Conservation (phyloP, 169 alveolate species). For the Plasmodium coatneyi region DNA sequence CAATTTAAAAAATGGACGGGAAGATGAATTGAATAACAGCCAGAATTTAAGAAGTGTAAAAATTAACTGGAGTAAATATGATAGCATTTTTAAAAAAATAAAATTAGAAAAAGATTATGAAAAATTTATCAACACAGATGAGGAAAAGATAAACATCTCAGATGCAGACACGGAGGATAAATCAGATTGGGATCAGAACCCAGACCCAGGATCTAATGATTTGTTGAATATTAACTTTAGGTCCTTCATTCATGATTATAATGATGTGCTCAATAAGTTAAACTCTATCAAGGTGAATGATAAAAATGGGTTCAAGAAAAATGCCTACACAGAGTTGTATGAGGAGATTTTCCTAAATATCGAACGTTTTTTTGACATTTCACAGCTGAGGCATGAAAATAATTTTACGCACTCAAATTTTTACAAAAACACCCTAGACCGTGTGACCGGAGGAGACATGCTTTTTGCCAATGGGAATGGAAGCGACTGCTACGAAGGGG, state of each 20-base stretch:
- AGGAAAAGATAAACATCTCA: background rate
- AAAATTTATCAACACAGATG: background rate
- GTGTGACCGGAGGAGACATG: background rate
- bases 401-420: slow-evolving; percentile 66
- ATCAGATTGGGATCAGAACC: slow-evolving; percentile 5
- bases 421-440: slow-evolving; percentile 29
- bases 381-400: slow-evolving; percentile 33
- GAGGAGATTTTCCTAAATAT: slow-evolving; percentile 41
- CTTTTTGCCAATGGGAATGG: background rate
- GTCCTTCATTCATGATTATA: slow-evolving; percentile 21
- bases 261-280: slow-evolving; percentile 35
- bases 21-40: slow-evolving; percentile 40
- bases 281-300: slow-evolving; percentile 37
- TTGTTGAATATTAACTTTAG: slow-evolving; percentile 30
- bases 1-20: slow-evolving; percentile 26
- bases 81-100: slow-evolving; percentile 55
- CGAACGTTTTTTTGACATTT: slow-evolving; percentile 41
- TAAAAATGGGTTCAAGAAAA: slow-evolving; percentile 27
- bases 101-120: slow-evolving; percentile 60
- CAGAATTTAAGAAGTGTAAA: slow-evolving; percentile 68
- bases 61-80: slow-evolving; percentile 71
- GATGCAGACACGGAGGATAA: slow-evolving; percentile 35
- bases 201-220: slow-evolving; percentile 1
- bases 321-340: slow-evolving; percentile 31
- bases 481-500: background rate